Conservation (phyloP, 768 basidiomycete genomes). For the Russula compacta region DNA sequence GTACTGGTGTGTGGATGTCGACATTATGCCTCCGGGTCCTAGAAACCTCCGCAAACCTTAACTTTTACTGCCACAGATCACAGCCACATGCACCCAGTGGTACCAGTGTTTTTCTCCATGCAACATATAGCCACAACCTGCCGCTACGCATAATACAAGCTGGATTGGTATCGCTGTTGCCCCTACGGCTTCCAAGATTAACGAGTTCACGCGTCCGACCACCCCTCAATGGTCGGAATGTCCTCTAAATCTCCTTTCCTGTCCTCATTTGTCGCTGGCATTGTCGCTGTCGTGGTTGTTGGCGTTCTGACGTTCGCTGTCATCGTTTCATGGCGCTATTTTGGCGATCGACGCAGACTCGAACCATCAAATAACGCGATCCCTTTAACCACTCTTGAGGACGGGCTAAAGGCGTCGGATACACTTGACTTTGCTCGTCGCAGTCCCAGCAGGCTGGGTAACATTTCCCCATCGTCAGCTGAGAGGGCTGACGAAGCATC, state of each 20-base stretch:
- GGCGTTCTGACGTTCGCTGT: neutral
- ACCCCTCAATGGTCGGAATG: neutral
- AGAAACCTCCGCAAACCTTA: neutral
- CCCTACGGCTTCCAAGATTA: neutral
- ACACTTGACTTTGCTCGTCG: neutral
- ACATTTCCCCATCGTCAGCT: neutral
- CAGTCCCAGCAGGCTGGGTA: conserved; percentile 12
- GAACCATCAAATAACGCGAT: neutral
- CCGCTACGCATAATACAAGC: neutral
- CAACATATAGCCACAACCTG: neutral
- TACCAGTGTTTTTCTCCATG: too few species aligned
- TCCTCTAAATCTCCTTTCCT: conserved; percentile 3
- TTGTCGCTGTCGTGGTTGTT: neutral
- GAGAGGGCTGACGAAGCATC: neutral
- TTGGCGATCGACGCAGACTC: neutral
- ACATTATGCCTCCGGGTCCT: neutral
- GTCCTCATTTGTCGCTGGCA: neutral
- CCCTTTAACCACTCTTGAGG: conserved; percentile 2
- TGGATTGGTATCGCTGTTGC: neutral
- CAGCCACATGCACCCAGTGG: neutral
- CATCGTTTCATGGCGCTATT: neutral
- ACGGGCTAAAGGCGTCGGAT: neutral
- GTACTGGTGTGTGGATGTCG: neutral
- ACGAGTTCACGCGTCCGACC: neutral
- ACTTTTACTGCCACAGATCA: neutral